Evolutionary conservation across 805 yeast species (phyloP), one percentile per base, ranked within the genome.

Genomic region (Ogataea pini): DNA sequence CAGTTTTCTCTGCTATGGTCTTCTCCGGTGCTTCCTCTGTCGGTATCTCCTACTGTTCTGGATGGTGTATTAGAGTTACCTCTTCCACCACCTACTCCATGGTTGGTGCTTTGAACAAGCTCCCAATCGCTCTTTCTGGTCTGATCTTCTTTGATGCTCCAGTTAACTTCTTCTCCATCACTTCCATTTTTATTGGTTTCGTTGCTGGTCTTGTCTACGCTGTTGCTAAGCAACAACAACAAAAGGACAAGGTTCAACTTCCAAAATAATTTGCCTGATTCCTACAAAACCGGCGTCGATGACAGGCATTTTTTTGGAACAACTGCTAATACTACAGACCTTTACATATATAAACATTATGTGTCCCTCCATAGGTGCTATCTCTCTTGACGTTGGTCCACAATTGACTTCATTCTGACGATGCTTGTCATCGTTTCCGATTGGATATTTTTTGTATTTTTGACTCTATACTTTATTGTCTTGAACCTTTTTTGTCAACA

Each of bases 41-140:
- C 46, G 97, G 96, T 75, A 94, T 94, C 68, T 92, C 98, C 38
- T 94, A 94, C 81, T 89, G 97, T 72, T 90, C 98, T 10, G 99
- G 97, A 53, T 94, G 99, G 99, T 94, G 99, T 81, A 96, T 94
- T 57, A 89, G 99, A 76, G 98, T 94, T 56, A 94, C 99, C 37
- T 89, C 97, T 18, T 91, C 98, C 22, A 94, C 99, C 47, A 94
- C 99, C 47, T 94, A 94, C 76, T 89, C 97, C 46, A 94, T 94
- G 99, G 98, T 94, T 50, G 99, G 99, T 70, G 99, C 99, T 47
- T 81, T 94, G 71, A 94, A 94, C 82, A 94, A 94, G 75, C 83
- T 94, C 62, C 99, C 99, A 66, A 89, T 94, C 64, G 99, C 99
- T 13, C 78, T 94, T 50, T 85, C 96, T 33, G 99, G 99, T 36